Conservation (phyloP, 805 yeast species). For the Spathaspora hagerdaliae region DNA sequence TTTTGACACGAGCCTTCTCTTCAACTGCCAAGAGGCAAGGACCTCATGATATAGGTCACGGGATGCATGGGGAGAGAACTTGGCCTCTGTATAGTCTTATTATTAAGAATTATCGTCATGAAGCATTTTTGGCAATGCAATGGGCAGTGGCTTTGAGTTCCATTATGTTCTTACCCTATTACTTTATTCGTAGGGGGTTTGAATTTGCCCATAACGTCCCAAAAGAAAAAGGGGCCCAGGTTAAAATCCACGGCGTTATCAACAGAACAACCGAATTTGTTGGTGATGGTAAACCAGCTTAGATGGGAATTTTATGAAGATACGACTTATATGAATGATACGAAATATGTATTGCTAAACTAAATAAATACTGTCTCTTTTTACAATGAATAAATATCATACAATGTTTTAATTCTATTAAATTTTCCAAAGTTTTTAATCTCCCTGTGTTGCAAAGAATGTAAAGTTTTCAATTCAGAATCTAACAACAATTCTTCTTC, state of each 20-base stretch:
- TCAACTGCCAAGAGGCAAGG: conserved; percentile 1
- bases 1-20: conserved; percentile 2
- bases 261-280: not conserved
- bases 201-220: conserved; percentile 5
- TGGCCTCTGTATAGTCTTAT: conserved; percentile 3
- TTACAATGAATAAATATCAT: conserved; percentile 41
- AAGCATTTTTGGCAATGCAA: conserved; percentile 1
- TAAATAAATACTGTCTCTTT: no score
- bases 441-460: conserved; percentile 56
- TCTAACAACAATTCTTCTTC: conserved; percentile 72
- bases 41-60: conserved; percentile 1
- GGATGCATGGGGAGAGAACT: not conserved
- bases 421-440: conserved; percentile 50
- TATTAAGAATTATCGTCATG: conserved; percentile 1
- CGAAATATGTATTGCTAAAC: not conserved
- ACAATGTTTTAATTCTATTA: conserved; percentile 51
- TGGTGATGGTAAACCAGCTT: no score
- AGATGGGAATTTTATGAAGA: no score
- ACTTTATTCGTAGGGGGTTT: not conserved
- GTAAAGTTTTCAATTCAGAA: conserved; percentile 70
- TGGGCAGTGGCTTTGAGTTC: conserved; percentile 1
- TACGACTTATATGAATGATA: no score
- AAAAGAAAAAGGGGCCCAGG: conserved; percentile 7
- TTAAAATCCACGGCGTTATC: not conserved
- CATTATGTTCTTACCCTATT: not conserved